Evolutionary conservation across 306 rosid genomes (phyloP), one percentile per base, ranked within the genome.

Genomic region (Cicer chorassanicum): DNA sequence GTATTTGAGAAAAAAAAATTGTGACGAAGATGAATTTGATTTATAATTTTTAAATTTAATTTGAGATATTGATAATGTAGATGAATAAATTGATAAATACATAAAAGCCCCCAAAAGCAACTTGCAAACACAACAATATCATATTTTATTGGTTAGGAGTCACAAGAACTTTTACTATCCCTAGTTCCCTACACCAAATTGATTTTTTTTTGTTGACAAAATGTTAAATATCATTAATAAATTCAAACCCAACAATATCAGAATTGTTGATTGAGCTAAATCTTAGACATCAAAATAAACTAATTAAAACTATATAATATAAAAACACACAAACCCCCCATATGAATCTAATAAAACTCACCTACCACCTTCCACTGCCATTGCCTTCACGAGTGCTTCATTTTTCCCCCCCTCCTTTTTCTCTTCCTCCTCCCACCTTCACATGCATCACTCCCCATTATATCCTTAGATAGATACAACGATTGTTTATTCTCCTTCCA

Each of bases 381-480:
- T 95, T 87, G 89, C 93, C 93, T 90, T 92, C 97, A 92, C 96
- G 92, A 85, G 89, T 82, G 87, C 83, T 89, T 80, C 89, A 76
- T 73, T 83, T 78, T 59, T 80, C 21, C 4, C 34, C 4, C 53
- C 61, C 65, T 56, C 15, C 6, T 9, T 70, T 69, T 18, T 34
- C 55, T 81, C 73, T 75, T 65, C 63, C 70, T 8, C 69, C 59
- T 9, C 59, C 16, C 55, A 36, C 39, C 67, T 62, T 70, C 66
- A 36, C 14, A 78, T 80, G 76, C 84, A 68, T 53, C 65, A 59
- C 60, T 38, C 77, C 45, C 74, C 79, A 73, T 83, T 45, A 75
- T 50, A 46, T 61, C 80, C 92, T 85, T 75, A 39, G 11, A 49
- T 49, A 49, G 16, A 73, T 81, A 29, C 21, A 50, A 87, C 85